phyloP scores from a whole-genome alignment of 208 protist species.

The Borovskyia barvae region DNA sequence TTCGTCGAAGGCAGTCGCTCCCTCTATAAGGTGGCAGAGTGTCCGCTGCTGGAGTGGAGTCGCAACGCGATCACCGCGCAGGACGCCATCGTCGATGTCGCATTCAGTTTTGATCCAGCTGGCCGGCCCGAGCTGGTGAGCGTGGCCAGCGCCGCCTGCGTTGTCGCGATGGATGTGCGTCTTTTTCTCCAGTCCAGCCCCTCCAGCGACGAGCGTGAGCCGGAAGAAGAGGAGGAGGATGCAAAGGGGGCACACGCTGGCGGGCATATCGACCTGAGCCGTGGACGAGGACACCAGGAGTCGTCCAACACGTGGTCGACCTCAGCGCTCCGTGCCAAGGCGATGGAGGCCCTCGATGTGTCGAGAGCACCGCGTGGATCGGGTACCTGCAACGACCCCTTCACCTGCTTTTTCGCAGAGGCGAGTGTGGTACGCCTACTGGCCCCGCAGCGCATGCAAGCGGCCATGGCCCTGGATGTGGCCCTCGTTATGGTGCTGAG shows the following conservation, averaged over 20 bases:
- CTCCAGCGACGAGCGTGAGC: neutral
- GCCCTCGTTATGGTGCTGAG: conserved; percentile 59
- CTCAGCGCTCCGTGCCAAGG: conserved; percentile 25
- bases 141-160: conserved; percentile 34
- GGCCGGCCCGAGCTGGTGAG: conserved; percentile 59
- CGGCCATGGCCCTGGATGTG: conserved; percentile 59
- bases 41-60: conserved; percentile 24
- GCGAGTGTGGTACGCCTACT: conserved; percentile 60
- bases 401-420: conserved; percentile 31
- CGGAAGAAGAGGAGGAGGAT: conserved; percentile 3
- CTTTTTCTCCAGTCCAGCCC: conserved; percentile 1
- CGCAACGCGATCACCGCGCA: conserved; percentile 25
- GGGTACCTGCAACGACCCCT: conserved; percentile 30
- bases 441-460: conserved; percentile 44
- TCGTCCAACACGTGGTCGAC: neutral
- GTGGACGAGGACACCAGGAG: neutral
- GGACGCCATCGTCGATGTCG: conserved; percentile 43
- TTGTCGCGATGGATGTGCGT: conserved; percentile 50
- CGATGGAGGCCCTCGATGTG: conserved; percentile 31
- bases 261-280: no score
- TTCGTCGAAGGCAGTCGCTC: conserved; percentile 31
- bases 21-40: conserved; percentile 38
- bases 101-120: conserved; percentile 57
- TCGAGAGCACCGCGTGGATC: conserved; percentile 3
- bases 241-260: neutral